phyloP scores from a whole-genome alignment of 2,329 filamentous ascomycete species.

The Ceratocystis destructans region DNA sequence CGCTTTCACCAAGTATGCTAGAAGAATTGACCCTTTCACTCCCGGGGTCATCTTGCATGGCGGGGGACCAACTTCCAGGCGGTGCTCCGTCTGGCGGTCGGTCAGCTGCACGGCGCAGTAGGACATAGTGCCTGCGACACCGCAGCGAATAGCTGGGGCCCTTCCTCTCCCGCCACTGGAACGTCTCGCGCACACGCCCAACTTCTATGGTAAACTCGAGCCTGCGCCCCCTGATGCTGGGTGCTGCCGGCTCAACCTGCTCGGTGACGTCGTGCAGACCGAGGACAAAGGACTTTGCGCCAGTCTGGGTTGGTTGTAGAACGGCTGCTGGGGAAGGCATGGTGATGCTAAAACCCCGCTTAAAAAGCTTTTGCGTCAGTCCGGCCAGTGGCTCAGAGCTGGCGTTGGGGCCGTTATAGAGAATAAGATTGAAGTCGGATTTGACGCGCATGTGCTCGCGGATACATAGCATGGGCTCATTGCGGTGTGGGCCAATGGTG shows the following conservation, averaged over 20 bases:
- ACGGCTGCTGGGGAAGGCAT: slow-evolving; percentile 12
- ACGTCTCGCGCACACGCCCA: slow-evolving; percentile 26
- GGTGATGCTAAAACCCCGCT: slow-evolving; percentile 14
- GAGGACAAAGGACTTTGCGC: slow-evolving; percentile 1
- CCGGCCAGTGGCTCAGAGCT: slow-evolving; percentile 11
- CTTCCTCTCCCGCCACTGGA: slow-evolving; percentile 32
- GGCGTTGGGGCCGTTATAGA: slow-evolving; percentile 14
- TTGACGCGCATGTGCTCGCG: slow-evolving; percentile 6
- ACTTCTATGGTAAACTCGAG: slow-evolving; percentile 29
- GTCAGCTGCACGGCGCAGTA: slow-evolving; percentile 27
- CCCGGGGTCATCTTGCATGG: neutral
- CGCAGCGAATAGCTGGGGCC: slow-evolving; percentile 25
- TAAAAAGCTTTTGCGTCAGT: neutral
- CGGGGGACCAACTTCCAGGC: neutral
- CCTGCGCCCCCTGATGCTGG: slow-evolving; percentile 19
- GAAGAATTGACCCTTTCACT: neutral
- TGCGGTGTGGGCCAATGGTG: slow-evolving; percentile 14
- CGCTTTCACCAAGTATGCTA: slow-evolving; percentile 19
- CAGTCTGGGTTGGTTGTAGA: neutral
- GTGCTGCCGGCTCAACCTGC: slow-evolving; percentile 17
- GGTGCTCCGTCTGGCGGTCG: slow-evolving; percentile 15
- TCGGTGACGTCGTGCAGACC: slow-evolving; percentile 15
- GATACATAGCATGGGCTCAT: slow-evolving; percentile 12
- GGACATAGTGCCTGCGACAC: slow-evolving; percentile 29
- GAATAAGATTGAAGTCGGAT: slow-evolving; percentile 5